Percentiles rank a stretch among this genome's conserved stretches.
These are phyloP conservation scores for Oryza meyeriana DNA, from an alignment of 176 grass and related monocot species.

Conservation along the genomic window DNA sequence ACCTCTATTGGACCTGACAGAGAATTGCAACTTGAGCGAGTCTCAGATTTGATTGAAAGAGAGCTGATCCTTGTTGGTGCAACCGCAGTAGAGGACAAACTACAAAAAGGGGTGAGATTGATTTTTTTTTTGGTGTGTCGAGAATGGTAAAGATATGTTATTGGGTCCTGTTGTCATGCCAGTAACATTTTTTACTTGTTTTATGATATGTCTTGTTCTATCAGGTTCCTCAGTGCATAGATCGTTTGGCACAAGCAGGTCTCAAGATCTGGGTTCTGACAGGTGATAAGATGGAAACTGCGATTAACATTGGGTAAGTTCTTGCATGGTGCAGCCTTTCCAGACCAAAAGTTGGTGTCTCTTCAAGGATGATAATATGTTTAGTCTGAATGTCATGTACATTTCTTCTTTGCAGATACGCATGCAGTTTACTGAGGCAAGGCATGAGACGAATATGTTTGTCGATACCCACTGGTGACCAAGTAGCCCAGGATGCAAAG, in stretches of 20 bases:
- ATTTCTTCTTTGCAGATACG: slow-evolving; percentile 76
- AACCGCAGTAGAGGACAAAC: slow-evolving; percentile 94
- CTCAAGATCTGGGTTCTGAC: slow-evolving; percentile 99
- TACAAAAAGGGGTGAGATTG: slow-evolving; percentile 72
- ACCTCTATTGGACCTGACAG: slow-evolving; percentile 88
- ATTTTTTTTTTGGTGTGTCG: background rate
- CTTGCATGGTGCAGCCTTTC: slow-evolving; percentile 21
- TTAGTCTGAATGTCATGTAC: slow-evolving; percentile 11
- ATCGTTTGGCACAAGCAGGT: slow-evolving; percentile 96
- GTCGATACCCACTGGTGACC: slow-evolving; percentile 57
- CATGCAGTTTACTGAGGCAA: slow-evolving; percentile 98
- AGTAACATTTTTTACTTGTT: slow-evolving; percentile 32
- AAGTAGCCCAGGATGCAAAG: slow-evolving; percentile 72
- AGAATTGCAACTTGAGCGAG: slow-evolving; percentile 68
- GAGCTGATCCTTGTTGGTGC: slow-evolving; percentile 94
- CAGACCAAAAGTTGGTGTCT: slow-evolving; percentile 2
- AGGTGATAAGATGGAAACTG: slow-evolving; percentile 99
- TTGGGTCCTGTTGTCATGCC: slow-evolving; percentile 24
- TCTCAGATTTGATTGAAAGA: slow-evolving; percentile 88
- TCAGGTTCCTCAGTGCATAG: slow-evolving; percentile 94
- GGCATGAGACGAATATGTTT: slow-evolving; percentile 89
- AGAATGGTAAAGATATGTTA: slow-evolving; percentile 17
- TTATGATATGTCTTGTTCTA: slow-evolving; percentile 27
- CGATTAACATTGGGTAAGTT: slow-evolving; percentile 95
- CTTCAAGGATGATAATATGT: background rate